Base-by-base conservation (phyloP, 2,329 filamentous ascomycete species). In the Annulohypoxylon truncatum region DNA sequence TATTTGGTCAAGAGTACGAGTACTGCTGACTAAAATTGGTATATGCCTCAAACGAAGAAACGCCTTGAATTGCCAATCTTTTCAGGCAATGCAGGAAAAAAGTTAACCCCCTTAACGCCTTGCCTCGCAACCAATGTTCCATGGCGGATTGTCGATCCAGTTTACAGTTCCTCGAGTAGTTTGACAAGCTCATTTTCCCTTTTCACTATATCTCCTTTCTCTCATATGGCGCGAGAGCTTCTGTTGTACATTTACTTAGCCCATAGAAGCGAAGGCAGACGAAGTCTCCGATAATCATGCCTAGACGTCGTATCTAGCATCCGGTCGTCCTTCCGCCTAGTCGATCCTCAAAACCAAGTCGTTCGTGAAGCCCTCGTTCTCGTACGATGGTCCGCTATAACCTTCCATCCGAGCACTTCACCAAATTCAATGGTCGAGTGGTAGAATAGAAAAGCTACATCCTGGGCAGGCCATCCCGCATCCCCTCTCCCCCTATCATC, bases 11-110 rank as follows among this genome's bases (percentile, higher is more conserved):
- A 47, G 15, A 26, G 40, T 8, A 35, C 38, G 20, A 28, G n/a
- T 31, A 26, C 40, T 47, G 18, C 52, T 46, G 38, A 46, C 38
- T 33, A 31, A 55, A 51, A 33, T 46, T 46, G 59, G 59, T 62
- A 62, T 62, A 62, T 51, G 20, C 35, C 15, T 24, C 51, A 50
- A 54, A 64, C 55, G 50, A 35, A 31, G 48, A 22, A 35, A 51
- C 40, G 33, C 61, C 42, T 26, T 50, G 31, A 35, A 31, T n/a
- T 28, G 22, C 24, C 26, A 28, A 29, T 50, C 35, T 38, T 33
- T 31, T 48, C 26, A 29, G 38, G 38, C 47, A 52, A 52, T 35
- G 18, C 35, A 8, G 26, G 47, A 20, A 52, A 52, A 26, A 29
- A 9, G 15, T 10, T 35, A 20, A 22, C 26, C 54, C 51, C 31